Conservation (phyloP, 257 asterid species). For the Solanum pimpinellifolium region DNA sequence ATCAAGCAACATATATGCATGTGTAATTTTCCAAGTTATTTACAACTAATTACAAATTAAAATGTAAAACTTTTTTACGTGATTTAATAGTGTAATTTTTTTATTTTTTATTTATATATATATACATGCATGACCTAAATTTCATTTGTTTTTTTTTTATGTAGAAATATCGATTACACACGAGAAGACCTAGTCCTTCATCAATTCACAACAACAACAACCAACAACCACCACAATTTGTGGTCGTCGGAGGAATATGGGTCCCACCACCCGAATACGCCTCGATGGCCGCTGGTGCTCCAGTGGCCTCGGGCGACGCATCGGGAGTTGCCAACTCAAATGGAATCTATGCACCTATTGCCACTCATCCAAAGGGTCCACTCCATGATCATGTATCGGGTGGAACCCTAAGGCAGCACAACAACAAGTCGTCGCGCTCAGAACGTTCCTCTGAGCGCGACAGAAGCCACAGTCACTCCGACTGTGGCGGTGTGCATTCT, state of each 20-base stretch:
- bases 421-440: background rate
- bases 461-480: conserved; percentile 6
- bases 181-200: conserved; percentile 39
- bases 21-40: background rate
- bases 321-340: conserved; percentile 27
- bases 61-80: too few relatives aligned
- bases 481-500: conserved; percentile 13
- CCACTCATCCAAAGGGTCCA: conserved; percentile 31
- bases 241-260: conserved; percentile 29
- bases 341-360: conserved; percentile 55
- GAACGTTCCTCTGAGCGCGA: conserved; percentile 4
- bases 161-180: conserved; percentile 57
- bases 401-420: conserved; percentile 2
- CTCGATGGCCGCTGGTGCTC: conserved; percentile 6
- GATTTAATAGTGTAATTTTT: background rate
- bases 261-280: conserved; percentile 32
- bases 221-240: conserved; percentile 14
- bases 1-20: background rate
- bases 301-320: conserved; percentile 35
- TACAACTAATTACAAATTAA: background rate
- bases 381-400: conserved; percentile 15
- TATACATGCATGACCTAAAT: background rate
- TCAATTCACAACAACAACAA: conserved; percentile 15
- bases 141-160: background rate
- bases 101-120: too few relatives aligned